phyloP scores from a whole-genome alignment of 1,284 basidiomycete genomes.

The Heterobasidion occidentale region DNA sequence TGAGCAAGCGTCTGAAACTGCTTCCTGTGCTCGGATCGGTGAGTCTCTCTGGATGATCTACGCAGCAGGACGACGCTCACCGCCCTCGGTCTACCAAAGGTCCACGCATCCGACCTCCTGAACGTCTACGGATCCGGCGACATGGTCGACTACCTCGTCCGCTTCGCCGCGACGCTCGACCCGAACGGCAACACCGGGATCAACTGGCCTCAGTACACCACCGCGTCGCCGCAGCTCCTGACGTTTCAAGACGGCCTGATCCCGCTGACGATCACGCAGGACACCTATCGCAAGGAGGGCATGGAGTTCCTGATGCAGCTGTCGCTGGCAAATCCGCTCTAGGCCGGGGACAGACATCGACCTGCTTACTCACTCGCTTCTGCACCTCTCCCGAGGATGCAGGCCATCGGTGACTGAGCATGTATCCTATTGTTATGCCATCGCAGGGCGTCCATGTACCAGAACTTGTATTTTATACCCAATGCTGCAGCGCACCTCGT shows the following conservation, averaged over 20 bases:
- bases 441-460: no score
- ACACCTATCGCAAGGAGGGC: constrained; percentile 24
- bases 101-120: constrained; percentile 31
- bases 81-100: constrained; percentile 4
- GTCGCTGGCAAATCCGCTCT: constrained; percentile 25
- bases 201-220: constrained; percentile 41
- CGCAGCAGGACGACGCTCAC: background rate
- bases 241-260: constrained; percentile 36
- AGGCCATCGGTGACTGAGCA: no score
- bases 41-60: constrained; percentile 9
- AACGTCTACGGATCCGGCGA: constrained; percentile 27
- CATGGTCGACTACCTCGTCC: constrained; percentile 23
- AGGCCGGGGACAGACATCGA: no score
- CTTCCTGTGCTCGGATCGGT: constrained; percentile 37
- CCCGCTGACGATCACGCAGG: constrained; percentile 26
- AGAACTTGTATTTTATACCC: no score
- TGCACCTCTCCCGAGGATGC: no score
- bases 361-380: no score
- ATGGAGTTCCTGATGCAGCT: constrained; percentile 33
- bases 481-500: no score
- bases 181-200: constrained; percentile 31
- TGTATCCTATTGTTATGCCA: no score
- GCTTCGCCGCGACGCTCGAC: constrained; percentile 32
- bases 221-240: constrained; percentile 15
- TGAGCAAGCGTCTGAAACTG: constrained; percentile 35